Percentiles rank a stretch among this genome's conserved stretches.
Evolutionary conservation across 2,329 filamentous ascomycete genomes (phyloP).

Genomic region (Aspergillus clavatus): DNA sequence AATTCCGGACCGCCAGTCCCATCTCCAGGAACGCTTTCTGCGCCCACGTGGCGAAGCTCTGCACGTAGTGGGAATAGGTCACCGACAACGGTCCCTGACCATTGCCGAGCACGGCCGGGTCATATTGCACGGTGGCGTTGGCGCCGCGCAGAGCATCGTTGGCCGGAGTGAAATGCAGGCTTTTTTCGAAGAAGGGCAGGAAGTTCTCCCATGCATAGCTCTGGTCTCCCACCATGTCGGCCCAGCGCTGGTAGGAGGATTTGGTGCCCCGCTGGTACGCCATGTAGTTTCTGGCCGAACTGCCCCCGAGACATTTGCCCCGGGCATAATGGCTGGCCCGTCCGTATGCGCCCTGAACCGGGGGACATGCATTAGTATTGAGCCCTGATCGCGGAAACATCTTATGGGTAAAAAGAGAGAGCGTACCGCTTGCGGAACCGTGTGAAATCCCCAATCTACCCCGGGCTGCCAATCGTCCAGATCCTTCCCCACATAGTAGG

Average conservation of each 20-base stretch:
- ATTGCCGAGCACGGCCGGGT: conserved; percentile 14
- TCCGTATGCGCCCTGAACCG: conserved; percentile 21
- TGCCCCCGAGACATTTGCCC: conserved; percentile 15
- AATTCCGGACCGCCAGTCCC: no score
- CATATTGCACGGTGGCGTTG: conserved; percentile 20
- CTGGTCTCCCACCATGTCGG: conserved; percentile 17
- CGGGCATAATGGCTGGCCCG: conserved; percentile 15
- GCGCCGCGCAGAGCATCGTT: conserved; percentile 7
- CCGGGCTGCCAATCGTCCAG: no score
- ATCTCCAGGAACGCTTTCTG: no score
- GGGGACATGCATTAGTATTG: conserved; percentile 6
- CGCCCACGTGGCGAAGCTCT: no score
- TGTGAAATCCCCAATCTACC: no score
- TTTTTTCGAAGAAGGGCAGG: conserved; percentile 25
- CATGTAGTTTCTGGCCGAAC: conserved; percentile 22
- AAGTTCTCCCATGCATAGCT: conserved; percentile 25
- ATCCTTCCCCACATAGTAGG: no score
- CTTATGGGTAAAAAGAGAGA: no score
- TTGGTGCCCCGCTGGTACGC: conserved; percentile 19
- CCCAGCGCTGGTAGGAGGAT: conserved; percentile 19
- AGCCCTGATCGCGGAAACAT: conserved; percentile 25
- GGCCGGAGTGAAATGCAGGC: conserved; percentile 24
- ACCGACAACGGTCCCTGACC: no score
- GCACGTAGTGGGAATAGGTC: no score
- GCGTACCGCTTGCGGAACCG: no score